Evolutionary conservation across 2,329 filamentous ascomycete genomes (phyloP).

Genomic region (Coniochaeta sp.): DNA sequence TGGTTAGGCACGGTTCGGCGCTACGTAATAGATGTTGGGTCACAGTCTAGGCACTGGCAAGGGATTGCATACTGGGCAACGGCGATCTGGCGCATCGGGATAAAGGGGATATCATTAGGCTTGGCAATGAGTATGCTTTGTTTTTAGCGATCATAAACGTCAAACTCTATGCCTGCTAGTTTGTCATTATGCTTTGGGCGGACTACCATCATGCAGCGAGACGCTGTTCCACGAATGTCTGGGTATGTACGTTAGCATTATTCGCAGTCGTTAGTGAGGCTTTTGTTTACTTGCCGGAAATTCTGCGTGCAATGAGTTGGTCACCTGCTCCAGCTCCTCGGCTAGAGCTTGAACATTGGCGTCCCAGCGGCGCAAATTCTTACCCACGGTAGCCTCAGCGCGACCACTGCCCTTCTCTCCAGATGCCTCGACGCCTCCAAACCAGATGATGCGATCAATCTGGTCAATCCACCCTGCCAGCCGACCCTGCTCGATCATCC

Average conservation of each 20-base stretch:
- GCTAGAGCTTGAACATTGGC: conserved; percentile 77
- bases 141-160: background rate
- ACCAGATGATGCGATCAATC: conserved; percentile 81
- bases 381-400: conserved; percentile 54
- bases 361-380: conserved; percentile 81
- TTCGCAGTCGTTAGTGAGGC: background rate
- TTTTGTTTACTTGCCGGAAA: conserved; percentile 52
- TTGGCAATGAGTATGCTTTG: background rate
- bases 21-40: background rate
- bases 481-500: conserved; percentile 93
- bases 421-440: conserved; percentile 66
- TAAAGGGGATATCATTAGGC: background rate
- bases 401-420: conserved; percentile 61
- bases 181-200: background rate
- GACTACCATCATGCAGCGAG: background rate
- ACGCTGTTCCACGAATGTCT: background rate
- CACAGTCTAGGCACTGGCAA: background rate
- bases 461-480: conserved; percentile 88
- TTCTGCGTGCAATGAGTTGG: conserved; percentile 49
- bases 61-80: background rate
- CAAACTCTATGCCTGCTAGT: background rate
- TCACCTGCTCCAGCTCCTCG: conserved; percentile 50
- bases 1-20: background rate
- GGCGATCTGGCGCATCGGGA: background rate
- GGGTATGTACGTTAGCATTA: background rate